phyloP scores from a whole-genome alignment of 1,139 yeast species.

The Debaryomycetaceae sp. region DNA sequence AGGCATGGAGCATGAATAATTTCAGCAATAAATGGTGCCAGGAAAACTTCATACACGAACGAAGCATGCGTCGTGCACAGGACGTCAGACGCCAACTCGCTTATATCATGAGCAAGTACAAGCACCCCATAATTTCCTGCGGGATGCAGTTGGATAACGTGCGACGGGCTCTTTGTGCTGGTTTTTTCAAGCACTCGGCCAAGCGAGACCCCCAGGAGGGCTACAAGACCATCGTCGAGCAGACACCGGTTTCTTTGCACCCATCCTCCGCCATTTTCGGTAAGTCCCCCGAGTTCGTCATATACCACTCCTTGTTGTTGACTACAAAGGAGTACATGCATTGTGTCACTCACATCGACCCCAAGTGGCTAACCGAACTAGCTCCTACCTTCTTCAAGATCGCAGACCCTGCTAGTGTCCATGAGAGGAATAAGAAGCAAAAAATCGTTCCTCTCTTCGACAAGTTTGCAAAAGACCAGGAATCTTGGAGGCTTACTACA shows the following conservation, averaged over 20 bases:
- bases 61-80: conserved; percentile 70
- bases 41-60: conserved; percentile 76
- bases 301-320: conserved; percentile 77
- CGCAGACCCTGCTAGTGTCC: conserved; percentile 40
- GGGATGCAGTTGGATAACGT: conserved; percentile 61
- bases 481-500: conserved; percentile 40
- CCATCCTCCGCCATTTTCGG: conserved; percentile 83
- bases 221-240: conserved; percentile 73
- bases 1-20: conserved; percentile 67
- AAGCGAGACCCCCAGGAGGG: conserved; percentile 67
- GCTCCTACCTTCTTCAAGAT: conserved; percentile 86
- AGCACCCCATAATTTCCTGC: conserved; percentile 54
- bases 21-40: conserved; percentile 74
- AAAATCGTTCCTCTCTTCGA: conserved; percentile 64
- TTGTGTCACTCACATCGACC: conserved; percentile 75
- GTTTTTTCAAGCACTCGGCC: conserved; percentile 84
- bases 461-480: conserved; percentile 48
- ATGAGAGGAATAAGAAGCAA: conserved; percentile 36
- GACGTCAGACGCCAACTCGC: conserved; percentile 75
- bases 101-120: conserved; percentile 56
- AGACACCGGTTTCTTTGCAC: conserved; percentile 78
- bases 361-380: conserved; percentile 77
- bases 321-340: conserved; percentile 93
- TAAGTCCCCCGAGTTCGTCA: conserved; percentile 71
- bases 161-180: conserved; percentile 75